Evolutionary conservation across 495 filamentous ascomycete genomes (phyloP).

Genomic region (Penicillium odoratum): DNA sequence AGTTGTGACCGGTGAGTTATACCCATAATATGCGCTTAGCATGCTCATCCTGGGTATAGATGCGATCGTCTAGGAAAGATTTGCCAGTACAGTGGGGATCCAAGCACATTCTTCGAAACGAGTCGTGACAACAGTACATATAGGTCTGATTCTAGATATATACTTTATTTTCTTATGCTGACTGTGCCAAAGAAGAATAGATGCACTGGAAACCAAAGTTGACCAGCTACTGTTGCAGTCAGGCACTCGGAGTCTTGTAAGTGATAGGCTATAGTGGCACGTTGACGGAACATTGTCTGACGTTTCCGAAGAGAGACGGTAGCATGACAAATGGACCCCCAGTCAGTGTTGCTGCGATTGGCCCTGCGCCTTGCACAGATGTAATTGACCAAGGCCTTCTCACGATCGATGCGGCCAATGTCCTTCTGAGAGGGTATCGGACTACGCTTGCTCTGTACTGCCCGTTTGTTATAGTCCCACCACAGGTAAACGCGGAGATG

Average conservation of each 20-base stretch:
- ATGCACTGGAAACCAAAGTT: constrained; percentile 19
- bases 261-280: neutral
- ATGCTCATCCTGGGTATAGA: neutral
- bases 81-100: constrained; percentile 16
- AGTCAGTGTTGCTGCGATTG: neutral
- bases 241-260: neutral
- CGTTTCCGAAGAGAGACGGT: neutral
- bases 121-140: neutral
- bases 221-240: constrained; percentile 17
- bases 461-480: constrained; percentile 35
- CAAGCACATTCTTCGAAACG: neutral
- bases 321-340: neutral
- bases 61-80: constrained; percentile 18
- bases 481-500: constrained; percentile 17
- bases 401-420: constrained; percentile 25
- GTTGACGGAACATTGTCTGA: neutral
- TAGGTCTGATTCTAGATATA: neutral
- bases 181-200: constrained; percentile 8
- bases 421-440: constrained; percentile 20
- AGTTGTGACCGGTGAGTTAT: neutral
- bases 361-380: constrained; percentile 9
- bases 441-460: constrained; percentile 26
- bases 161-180: neutral
- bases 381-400: constrained; percentile 22
- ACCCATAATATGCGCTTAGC: neutral